A percentile compares a stretch with the other conserved stretches of the same genome.
Conservation (phyloP, 192 early-diverging fungal genomes). For the Coemansia sp. region DNA sequence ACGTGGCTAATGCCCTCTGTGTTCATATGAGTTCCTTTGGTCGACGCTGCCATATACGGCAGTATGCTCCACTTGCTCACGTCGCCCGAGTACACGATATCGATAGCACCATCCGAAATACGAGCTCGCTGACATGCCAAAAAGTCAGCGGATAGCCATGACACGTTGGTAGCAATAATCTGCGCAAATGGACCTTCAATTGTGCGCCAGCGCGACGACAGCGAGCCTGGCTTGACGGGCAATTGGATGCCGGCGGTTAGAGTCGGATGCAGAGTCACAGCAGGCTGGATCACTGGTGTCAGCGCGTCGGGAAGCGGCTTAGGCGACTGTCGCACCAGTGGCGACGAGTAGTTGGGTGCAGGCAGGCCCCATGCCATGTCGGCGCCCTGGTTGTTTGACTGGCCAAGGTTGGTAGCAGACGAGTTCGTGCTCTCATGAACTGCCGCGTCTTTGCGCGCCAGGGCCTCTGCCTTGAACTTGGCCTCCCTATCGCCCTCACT, state of each 20-base stretch:
- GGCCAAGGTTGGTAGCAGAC: slow-evolving; percentile 18
- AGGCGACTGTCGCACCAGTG: slow-evolving; percentile 42
- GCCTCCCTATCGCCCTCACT: background rate
- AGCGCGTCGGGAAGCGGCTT: slow-evolving; percentile 19
- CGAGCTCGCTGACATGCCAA: slow-evolving; percentile 53
- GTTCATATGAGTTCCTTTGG: slow-evolving; percentile 51
- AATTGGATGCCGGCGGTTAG: slow-evolving; percentile 48
- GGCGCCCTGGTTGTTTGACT: slow-evolving; percentile 38
- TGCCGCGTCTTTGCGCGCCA: background rate
- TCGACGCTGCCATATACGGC: slow-evolving; percentile 43
- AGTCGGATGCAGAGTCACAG: slow-evolving; percentile 44
- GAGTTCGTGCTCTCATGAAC: slow-evolving; percentile 8
- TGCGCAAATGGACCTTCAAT: slow-evolving; percentile 56
- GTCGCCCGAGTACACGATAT: slow-evolving; percentile 54
- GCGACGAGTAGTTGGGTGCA: slow-evolving; percentile 47
- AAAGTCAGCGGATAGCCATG: slow-evolving; percentile 61
- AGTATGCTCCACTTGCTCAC: slow-evolving; percentile 49
- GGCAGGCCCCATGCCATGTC: slow-evolving; percentile 50
- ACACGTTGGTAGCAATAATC: slow-evolving; percentile 60
- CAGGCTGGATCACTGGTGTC: slow-evolving; percentile 34
- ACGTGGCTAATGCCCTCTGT: slow-evolving; percentile 42
- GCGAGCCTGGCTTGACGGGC: slow-evolving; percentile 29
- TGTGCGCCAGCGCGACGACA: slow-evolving; percentile 55
- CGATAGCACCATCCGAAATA: slow-evolving; percentile 57
- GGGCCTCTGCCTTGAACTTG: background rate